Base-by-base conservation (phyloP, 1,284 basidiomycete genomes). In the Inonotus hispidus region DNA sequence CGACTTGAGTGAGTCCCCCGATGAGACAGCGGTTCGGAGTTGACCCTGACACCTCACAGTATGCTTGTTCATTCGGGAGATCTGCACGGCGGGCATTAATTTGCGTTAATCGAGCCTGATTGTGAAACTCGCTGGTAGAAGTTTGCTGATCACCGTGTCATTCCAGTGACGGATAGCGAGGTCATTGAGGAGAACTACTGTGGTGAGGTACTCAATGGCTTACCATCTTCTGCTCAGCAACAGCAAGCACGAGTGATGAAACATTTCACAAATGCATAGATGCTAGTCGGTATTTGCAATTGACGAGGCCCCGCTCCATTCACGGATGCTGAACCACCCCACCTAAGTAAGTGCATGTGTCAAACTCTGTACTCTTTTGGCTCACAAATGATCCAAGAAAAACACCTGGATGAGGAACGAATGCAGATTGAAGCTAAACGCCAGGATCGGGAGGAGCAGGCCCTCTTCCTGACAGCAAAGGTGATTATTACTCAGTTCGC, bases 121-220 rank as follows among this genome's bases (percentile, higher is more conserved):
- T 84, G 86, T 66, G 90, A 97, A 61, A 94, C 92, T 46, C 85
- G 94, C 68, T 99, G 97, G 97, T 85, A 96, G 72, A 98, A 98
- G 76, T 99, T 96, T 72, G 97, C 99, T 72, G 97, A 99, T 72
- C 97, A 99, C 71, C 90, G 97, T 60, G 97, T 99, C 37, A 98
- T 96, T 0, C 96, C 95, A 38, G 97, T 98, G 25, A 98, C 95
- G 6, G 94, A 98, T 74, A 92, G 92, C 68, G 97, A 99, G 75
- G 97, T 99, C 21, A 76, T 98, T 63, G 97, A 99, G 75, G 97
- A 99, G 80, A 99, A 99, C 74, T 99, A 91, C 70, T 97, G 97
- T 53, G 96, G 97, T 56, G 97, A 99, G 75, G 81, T 90, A 47
- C 72, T 92, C 62, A 93, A 93, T 67, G 90, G 91, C 1, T 70